phyloP scores from a whole-genome alignment of 208 protist species.

The Crithidia sp. region DNA sequence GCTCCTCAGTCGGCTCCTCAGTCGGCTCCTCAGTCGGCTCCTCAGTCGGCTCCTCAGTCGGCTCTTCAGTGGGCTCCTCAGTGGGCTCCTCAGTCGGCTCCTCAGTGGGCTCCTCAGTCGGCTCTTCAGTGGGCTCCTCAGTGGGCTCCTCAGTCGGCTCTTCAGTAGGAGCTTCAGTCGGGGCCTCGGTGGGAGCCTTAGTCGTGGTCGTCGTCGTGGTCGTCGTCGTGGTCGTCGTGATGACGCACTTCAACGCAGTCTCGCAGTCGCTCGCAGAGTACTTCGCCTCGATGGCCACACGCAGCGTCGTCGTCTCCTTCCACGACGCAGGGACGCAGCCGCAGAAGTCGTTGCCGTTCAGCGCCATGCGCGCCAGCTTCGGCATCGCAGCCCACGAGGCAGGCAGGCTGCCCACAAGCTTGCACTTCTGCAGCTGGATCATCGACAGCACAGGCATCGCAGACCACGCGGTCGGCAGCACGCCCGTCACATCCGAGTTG shows the following conservation, averaged over 20 bases:
- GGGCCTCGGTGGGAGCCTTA: background rate
- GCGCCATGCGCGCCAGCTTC: background rate
- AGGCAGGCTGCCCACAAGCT: background rate
- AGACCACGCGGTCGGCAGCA: background rate
- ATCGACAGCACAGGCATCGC: background rate
- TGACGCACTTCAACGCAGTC: background rate
- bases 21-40: too few relatives aligned
- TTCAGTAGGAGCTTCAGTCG: too few relatives aligned
- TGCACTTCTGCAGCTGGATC: background rate
- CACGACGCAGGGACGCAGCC: background rate
- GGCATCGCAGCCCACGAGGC: constrained; percentile 2
- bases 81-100: too few relatives aligned
- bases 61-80: too few relatives aligned
- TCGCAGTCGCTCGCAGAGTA: constrained; percentile 5
- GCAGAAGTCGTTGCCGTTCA: background rate
- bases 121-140: too few relatives aligned
- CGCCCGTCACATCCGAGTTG: background rate
- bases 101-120: too few relatives aligned
- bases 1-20: too few relatives aligned
- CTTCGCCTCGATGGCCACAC: constrained; percentile 5
- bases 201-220: constrained; percentile 2
- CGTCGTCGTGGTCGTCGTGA: background rate
- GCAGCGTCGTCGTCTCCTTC: background rate
- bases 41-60: too few relatives aligned
- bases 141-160: too few relatives aligned